phyloP scores from a whole-genome alignment of 1,139 yeast species.

The Yamadazyma oceani region DNA sequence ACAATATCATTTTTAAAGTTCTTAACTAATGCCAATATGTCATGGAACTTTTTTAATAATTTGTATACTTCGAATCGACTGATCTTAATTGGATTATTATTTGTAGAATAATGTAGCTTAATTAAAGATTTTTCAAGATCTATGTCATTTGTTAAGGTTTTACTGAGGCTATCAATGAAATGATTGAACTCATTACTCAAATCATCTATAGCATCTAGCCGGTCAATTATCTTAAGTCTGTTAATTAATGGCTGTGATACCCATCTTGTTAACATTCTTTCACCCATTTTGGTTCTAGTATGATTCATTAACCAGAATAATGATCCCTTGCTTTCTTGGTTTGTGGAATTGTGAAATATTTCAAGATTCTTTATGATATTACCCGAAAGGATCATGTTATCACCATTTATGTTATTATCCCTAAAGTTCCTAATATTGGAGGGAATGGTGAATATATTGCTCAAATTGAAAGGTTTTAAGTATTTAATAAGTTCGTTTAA shows the following conservation, averaged over 20 bases:
- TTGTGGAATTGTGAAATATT: slow-evolving; percentile 65
- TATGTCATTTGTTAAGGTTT: slow-evolving; percentile 33
- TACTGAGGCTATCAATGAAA: slow-evolving; percentile 53
- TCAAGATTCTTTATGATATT: slow-evolving; percentile 72
- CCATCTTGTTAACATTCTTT: slow-evolving; percentile 68
- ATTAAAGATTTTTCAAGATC: slow-evolving; percentile 72
- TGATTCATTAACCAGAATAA: slow-evolving; percentile 78
- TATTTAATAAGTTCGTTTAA: slow-evolving; percentile 51
- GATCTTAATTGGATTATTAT: slow-evolving; percentile 34
- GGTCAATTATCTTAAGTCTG: slow-evolving; percentile 48
- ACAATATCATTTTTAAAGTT: slow-evolving; percentile 26
- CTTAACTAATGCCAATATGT: slow-evolving; percentile 30
- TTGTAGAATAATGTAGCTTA: slow-evolving; percentile 60
- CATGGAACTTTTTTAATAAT: slow-evolving; percentile 52
- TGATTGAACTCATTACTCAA: slow-evolving; percentile 46
- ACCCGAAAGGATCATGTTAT: slow-evolving; percentile 66
- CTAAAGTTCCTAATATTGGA: slow-evolving; percentile 52
- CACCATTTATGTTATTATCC: slow-evolving; percentile 23
- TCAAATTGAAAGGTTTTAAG: slow-evolving; percentile 62
- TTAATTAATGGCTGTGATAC: slow-evolving; percentile 66
- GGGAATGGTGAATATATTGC: slow-evolving; percentile 53
- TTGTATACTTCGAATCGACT: slow-evolving; percentile 65
- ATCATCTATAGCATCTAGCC: slow-evolving; percentile 67
- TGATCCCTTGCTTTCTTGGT: slow-evolving; percentile 60
- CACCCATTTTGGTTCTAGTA: slow-evolving; percentile 77